phyloP scores from a whole-genome alignment of 345 rosid genomes.

The Garcia nutans region DNA sequence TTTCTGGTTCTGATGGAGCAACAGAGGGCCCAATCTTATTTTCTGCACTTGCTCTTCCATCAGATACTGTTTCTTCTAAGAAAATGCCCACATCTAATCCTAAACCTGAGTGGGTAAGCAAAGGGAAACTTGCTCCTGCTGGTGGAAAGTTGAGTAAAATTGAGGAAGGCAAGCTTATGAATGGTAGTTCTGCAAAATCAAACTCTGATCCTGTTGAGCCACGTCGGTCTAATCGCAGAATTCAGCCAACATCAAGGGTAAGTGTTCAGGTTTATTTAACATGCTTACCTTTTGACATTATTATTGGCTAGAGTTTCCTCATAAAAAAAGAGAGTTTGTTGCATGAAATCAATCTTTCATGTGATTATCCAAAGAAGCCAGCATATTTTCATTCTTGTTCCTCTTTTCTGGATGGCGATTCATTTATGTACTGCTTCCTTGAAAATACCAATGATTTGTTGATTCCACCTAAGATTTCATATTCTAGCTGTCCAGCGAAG shows the following conservation, averaged over 20 bases:
- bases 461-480: background rate
- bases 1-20: constrained; percentile 43
- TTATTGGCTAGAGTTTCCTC: background rate
- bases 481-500: background rate
- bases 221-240: constrained; percentile 88
- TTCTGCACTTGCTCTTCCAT: constrained; percentile 45
- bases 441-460: background rate
- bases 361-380: background rate
- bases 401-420: background rate
- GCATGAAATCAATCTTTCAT: background rate
- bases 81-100: constrained; percentile 22
- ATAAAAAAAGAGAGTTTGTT: background rate
- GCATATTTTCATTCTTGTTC: background rate
- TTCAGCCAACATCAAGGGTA: constrained; percentile 97
- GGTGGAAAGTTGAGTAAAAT: constrained; percentile 25
- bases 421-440: background rate
- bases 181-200: constrained; percentile 39
- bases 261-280: constrained; percentile 22
- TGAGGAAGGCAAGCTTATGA: constrained; percentile 41
- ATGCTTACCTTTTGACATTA: background rate
- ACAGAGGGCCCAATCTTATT: constrained; percentile 46
- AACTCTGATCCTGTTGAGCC: constrained; percentile 57
- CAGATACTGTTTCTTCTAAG: constrained; percentile 39
- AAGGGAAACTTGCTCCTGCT: constrained; percentile 28
- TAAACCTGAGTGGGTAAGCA: constrained; percentile 22